Base-by-base conservation (phyloP, 2,329 filamentous ascomycete genomes). In the Monilinia laxa region DNA sequence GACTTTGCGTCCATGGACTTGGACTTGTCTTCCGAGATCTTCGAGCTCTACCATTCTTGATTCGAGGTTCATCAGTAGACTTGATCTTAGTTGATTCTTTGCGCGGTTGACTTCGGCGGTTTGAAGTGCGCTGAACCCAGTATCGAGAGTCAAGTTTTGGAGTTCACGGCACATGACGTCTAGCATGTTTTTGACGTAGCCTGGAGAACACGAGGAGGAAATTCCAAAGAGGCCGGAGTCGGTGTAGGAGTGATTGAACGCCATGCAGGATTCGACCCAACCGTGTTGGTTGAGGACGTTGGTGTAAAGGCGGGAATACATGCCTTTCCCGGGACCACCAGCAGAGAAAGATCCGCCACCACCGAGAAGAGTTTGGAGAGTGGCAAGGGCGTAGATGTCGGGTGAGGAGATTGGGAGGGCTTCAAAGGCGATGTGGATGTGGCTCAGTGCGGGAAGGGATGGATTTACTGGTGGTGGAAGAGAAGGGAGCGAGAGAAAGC, bases 271-370 rank as follows among this genome's bases (percentile, higher is more conserved):
- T 80, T 99, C 95, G 35, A 99, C 92, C 94, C 94, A 99, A 73
- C 91, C 92, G 80, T 97, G 89, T 80, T 98, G 93, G 82, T 99
- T 99, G 62, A 99, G 86, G 0, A 98, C 94, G 77, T 97, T 97
- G 70, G 93, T 98, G 83, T 97, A 99, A 11, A 99, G 86, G 16
- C 95, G 90, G 49, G 92, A 96, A 83, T 98, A 98, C 95, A 99
- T 99, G 78, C 95, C 95, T 82, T 99, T 99, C 64, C 95, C 95
- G 5, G 95, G 95, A 0, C 95, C 95, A 73, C 95, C 95, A 64
- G 95, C 95, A 20, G 92, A 96, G 82, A 99, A 99, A 66, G 93
- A 97, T 31, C 95, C 95, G 59, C 95, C 95, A 58, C 95, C 95
- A 67, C 95, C 95, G 45, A 99, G 91, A 12, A 99, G 89, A 1